Percentiles rank a stretch among this genome's conserved stretches.
phyloP scores from a whole-genome alignment of 2,329 filamentous ascomycete genomes.

The Alternaria ethzedia region DNA sequence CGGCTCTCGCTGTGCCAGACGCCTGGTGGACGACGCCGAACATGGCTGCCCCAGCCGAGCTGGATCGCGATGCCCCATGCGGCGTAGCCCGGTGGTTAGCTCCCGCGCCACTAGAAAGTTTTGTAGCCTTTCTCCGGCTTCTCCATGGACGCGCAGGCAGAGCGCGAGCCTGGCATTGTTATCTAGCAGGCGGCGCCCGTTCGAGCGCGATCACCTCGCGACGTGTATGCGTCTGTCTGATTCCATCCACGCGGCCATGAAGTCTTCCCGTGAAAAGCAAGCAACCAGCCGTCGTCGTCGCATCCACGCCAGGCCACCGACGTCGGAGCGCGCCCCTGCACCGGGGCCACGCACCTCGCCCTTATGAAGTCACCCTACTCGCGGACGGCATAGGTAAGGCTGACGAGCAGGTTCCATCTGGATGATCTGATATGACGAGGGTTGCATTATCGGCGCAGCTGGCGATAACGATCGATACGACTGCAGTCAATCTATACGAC shows the following conservation, averaged over 20 bases:
- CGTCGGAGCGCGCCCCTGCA: constrained; percentile 28
- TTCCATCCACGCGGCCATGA: background rate
- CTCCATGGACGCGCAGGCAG: constrained; percentile 31
- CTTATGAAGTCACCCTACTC: constrained; percentile 17
- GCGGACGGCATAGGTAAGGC: constrained; percentile 15
- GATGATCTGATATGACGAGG: constrained; percentile 6
- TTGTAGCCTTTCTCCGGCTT: constrained; percentile 41
- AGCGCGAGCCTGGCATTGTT: background rate
- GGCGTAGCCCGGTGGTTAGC: constrained; percentile 18
- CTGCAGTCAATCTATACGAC: background rate
- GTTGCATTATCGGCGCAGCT: background rate
- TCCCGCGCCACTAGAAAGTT: constrained; percentile 28
- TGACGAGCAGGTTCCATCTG: constrained; percentile 18
- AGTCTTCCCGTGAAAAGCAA: background rate
- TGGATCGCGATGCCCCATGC: constrained; percentile 16
- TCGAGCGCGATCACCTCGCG: background rate
- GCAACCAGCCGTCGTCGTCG: background rate
- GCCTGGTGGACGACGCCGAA: constrained; percentile 22
- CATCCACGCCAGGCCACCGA: constrained; percentile 13
- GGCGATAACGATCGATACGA: background rate
- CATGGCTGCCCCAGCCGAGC: constrained; percentile 26
- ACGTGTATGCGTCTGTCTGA: background rate
- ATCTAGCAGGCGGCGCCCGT: constrained; percentile 1
- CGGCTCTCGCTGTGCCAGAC: constrained; percentile 12
- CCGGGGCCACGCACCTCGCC: constrained; percentile 25